Base-by-base conservation (phyloP, 805 yeast genomes). In the Candida vaughaniae region DNA sequence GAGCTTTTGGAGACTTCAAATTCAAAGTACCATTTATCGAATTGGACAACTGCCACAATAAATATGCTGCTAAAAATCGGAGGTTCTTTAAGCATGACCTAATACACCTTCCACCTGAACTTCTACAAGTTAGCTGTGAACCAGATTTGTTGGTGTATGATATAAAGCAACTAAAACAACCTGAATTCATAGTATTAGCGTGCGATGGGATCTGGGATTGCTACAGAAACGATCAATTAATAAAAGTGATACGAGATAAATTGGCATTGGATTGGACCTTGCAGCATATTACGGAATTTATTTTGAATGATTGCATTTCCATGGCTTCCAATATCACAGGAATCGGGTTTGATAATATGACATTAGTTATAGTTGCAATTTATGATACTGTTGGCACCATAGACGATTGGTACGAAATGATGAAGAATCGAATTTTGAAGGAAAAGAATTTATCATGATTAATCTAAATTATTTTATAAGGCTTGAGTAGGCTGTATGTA, bases 301-400 rank as follows among this genome's bases (percentile, higher is more conserved):
- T 84, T 2, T 58, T 85, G 36, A 85, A 82, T 46, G 79, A 77
- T 43, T 80, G 88, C 39, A 71, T 85, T 35, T 71, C 77, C 5
- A 77, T 79, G 74, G 90, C 91, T 1, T 77, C 82, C 46, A 79
- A 82, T 23, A 69, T 74, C 20, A 85, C 91, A 0, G 93, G 93
- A 2, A 75, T 83, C 17, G 95, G 95, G 1, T 84, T 82, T 49
- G 95, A 85, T 56, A 85, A 85, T 52, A 85, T 85, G 91, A 83
- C 90, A 0, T 64, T 82, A 14, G 71, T 82, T n/a, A 73, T 85
- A 5, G 71, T 84, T 6, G 84, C 84, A 1, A 53, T 82, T 25
- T 86, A 82, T 51, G 66, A 68, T 22, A 38, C 42, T 15, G 53
- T 53, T 4, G 59, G 52, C 3, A 66, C 62, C 31, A 51, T 82